Conservation (phyloP, 257 asterid genomes). For the Rehmannia glutinosa region DNA sequence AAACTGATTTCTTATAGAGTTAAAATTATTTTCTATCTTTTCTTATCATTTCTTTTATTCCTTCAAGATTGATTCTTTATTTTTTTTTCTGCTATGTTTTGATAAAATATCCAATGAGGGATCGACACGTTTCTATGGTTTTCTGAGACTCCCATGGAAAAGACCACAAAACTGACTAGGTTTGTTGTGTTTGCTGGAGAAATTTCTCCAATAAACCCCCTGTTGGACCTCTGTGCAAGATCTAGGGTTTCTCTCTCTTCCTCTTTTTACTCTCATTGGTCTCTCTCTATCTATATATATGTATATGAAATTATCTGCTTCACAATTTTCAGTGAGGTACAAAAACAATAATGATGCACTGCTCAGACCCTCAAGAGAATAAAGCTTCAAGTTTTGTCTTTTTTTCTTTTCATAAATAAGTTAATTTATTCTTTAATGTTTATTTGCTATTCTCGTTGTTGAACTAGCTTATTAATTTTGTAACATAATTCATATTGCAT, state of each 20-base stretch:
- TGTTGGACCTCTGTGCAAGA: constrained; percentile 66
- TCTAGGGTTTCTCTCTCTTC: constrained; percentile 64
- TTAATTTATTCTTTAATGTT: constrained; percentile 18
- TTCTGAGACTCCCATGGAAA: constrained; percentile 19
- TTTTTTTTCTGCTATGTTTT: not conserved
- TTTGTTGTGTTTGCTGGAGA: constrained; percentile 26
- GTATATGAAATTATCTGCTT: constrained; percentile 9
- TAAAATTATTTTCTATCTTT: not conserved
- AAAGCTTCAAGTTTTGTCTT: constrained; percentile 30
- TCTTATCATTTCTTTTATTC: not conserved
- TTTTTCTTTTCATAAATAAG: constrained; percentile 38
- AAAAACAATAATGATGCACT: constrained; percentile 13
- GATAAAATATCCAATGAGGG: constrained; percentile 31
- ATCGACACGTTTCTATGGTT: constrained; percentile 47
- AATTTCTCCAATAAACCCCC: constrained; percentile 22
- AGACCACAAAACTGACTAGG: constrained; percentile 26
- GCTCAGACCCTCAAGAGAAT: constrained; percentile 2
- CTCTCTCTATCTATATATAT: not conserved
- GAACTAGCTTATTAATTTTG: no score
- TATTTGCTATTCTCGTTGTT: not conserved
- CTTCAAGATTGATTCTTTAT: constrained; percentile 27
- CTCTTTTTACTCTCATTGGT: not conserved
- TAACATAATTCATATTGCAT: no score
- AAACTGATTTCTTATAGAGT: not conserved
- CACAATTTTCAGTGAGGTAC: constrained; percentile 5